A percentile compares a stretch with the other conserved stretches of the same genome.
These are phyloP conservation scores for Blastobotrys muscicola DNA, from an alignment of 805 yeast genomes.

Conservation along the genomic window DNA sequence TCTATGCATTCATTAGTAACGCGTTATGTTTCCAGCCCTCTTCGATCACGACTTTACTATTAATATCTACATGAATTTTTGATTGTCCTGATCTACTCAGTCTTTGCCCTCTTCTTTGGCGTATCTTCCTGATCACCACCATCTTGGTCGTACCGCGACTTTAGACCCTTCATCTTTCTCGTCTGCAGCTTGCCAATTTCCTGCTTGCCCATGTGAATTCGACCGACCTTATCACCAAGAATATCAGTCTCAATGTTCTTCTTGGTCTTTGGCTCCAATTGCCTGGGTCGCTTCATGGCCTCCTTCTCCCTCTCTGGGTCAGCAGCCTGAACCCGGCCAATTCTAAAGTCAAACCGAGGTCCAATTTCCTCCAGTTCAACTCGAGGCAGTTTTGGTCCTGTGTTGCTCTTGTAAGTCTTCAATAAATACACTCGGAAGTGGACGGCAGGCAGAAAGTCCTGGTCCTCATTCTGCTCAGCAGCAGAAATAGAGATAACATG, in stretches of 20 bases:
- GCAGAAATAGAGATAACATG: conserved; percentile 76
- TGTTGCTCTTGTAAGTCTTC: conserved; percentile 58
- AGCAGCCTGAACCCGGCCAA: conserved; percentile 79
- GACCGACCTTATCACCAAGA: conserved; percentile 95
- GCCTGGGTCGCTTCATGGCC: conserved; percentile 72
- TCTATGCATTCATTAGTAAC: conserved; percentile 1
- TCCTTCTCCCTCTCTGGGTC: conserved; percentile 85
- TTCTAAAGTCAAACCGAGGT: conserved; percentile 85
- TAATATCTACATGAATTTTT: no score
- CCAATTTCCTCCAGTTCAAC: conserved; percentile 93
- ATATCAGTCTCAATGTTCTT: conserved; percentile 82
- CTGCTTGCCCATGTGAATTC: conserved; percentile 93
- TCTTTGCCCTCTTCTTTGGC: conserved; percentile 24
- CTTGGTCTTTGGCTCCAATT: conserved; percentile 68
- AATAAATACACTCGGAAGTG: conserved; percentile 86
- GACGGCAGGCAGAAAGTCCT: conserved; percentile 63
- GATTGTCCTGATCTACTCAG: not conserved
- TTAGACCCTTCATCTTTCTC: conserved; percentile 97
- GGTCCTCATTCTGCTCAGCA: conserved; percentile 65
- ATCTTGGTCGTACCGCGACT: conserved; percentile 71
- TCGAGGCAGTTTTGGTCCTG: conserved; percentile 82
- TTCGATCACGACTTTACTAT: no score
- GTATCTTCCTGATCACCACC: conserved; percentile 40
- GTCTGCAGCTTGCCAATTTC: conserved; percentile 86
- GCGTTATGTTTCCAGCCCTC: no score